Conservation (phyloP, 2,329 filamentous ascomycete species). For the Aspergillus tanneri region DNA sequence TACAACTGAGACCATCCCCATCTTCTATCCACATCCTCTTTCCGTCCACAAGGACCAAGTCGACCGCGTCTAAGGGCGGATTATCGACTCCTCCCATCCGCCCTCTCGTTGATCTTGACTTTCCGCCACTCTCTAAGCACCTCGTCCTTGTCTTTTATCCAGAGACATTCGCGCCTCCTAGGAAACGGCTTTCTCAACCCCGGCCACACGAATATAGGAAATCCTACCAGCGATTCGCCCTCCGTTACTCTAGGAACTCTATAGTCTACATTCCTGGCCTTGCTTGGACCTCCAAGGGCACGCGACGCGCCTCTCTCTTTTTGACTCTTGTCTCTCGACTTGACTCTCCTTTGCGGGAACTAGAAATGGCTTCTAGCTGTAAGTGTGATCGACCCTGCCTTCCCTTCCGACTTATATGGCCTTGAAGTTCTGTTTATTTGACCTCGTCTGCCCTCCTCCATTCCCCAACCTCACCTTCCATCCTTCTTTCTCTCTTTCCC, state of each 20-base stretch:
- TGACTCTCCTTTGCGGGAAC: constrained; percentile 24
- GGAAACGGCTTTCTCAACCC: constrained; percentile 12
- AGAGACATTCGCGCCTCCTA: constrained; percentile 24
- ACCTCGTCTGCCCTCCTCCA: constrained; percentile 37
- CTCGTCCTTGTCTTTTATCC: constrained; percentile 15
- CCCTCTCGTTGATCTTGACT: constrained; percentile 10
- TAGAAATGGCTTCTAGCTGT: constrained; percentile 40
- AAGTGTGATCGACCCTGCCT: constrained; percentile 34
- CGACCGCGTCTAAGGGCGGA: constrained; percentile 19
- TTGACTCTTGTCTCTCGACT: constrained; percentile 15
- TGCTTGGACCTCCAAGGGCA: constrained; percentile 37
- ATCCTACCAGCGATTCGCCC: constrained; percentile 19
- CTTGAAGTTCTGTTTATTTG: constrained; percentile 42
- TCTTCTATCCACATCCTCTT: constrained; percentile 8
- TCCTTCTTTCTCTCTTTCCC: constrained; percentile 22
- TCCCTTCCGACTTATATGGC: constrained; percentile 28
- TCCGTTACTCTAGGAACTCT: constrained; percentile 36
- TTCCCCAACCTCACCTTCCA: constrained; percentile 31
- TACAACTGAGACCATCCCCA: constrained; percentile 21
- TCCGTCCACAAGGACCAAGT: constrained; percentile 8
- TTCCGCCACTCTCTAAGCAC: constrained; percentile 6
- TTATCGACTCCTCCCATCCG: constrained; percentile 14
- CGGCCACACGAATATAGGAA: constrained; percentile 5
- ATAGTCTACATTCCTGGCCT: constrained; percentile 45
- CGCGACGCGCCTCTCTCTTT: constrained; percentile 36